phyloP scores from a whole-genome alignment of 176 grass and related monocot genomes.

The Alloteropsis semialata region DNA sequence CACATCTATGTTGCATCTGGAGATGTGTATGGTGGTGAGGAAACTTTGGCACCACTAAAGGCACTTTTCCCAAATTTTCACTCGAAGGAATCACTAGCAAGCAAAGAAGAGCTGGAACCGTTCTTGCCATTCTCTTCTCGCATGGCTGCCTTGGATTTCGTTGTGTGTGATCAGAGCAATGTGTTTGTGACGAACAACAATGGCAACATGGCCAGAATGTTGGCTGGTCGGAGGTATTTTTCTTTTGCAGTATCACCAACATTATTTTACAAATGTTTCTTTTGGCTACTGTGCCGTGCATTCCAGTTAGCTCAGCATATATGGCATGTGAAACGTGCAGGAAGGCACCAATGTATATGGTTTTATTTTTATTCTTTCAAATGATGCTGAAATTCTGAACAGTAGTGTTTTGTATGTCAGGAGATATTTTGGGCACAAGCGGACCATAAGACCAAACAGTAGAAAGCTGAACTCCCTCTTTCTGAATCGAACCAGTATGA shows the following conservation, averaged over 20 bases:
- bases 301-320: background rate
- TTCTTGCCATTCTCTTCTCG: constrained; percentile 54
- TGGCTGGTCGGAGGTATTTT: constrained; percentile 55
- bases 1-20: constrained; percentile 62
- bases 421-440: constrained; percentile 9
- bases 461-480: constrained; percentile 4
- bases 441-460: background rate
- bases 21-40: constrained; percentile 56
- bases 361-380: background rate
- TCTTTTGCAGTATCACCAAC: background rate
- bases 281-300: background rate
- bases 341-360: background rate
- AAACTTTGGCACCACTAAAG: constrained; percentile 52
- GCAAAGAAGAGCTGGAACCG: constrained; percentile 33
- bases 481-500: background rate
- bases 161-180: constrained; percentile 52
- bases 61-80: constrained; percentile 56
- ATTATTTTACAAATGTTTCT: background rate
- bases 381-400: background rate
- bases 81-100: constrained; percentile 55
- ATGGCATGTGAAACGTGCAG: background rate
- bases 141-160: constrained; percentile 71
- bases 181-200: constrained; percentile 70
- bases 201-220: constrained; percentile 65
- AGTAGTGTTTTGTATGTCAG: background rate